These are phyloP conservation scores for Camellia japonica DNA, from an alignment of 148 eudicot species.

Conservation along the genomic window DNA sequence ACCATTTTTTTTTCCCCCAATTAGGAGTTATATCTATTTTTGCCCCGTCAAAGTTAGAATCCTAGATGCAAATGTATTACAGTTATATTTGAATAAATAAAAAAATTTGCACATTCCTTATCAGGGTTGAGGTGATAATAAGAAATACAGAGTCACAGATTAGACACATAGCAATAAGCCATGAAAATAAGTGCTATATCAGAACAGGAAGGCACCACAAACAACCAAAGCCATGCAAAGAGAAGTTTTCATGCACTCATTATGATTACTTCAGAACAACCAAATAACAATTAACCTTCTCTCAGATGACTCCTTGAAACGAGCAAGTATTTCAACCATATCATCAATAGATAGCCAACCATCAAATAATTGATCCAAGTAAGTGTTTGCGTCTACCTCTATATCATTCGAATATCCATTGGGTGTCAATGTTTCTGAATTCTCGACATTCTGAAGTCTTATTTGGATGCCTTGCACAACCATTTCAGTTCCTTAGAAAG, in stretches of 20 bases:
- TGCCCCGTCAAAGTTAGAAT: background rate
- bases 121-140: background rate
- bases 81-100: background rate
- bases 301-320: background rate
- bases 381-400: constrained; percentile 5
- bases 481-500: constrained; percentile 1
- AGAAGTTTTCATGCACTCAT: background rate
- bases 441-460: constrained; percentile 1
- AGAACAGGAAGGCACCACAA: background rate
- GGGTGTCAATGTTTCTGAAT: background rate
- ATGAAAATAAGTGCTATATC: background rate
- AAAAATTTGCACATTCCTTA: background rate
- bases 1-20: too few relatives aligned
- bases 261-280: background rate
- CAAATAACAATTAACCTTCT: constrained; percentile 5
- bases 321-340: constrained; percentile 10
- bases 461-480: background rate
- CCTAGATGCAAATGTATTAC: background rate
- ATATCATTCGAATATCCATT: background rate
- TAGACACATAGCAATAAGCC: background rate
- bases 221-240: background rate
- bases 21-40: too few relatives aligned
- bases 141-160: too few relatives aligned
- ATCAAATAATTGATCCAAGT: background rate
- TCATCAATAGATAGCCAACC: background rate